These are phyloP conservation scores for Ophiostoma pallidulum DNA, from an alignment of 2,329 filamentous ascomycete species.

Conservation along the genomic window DNA sequence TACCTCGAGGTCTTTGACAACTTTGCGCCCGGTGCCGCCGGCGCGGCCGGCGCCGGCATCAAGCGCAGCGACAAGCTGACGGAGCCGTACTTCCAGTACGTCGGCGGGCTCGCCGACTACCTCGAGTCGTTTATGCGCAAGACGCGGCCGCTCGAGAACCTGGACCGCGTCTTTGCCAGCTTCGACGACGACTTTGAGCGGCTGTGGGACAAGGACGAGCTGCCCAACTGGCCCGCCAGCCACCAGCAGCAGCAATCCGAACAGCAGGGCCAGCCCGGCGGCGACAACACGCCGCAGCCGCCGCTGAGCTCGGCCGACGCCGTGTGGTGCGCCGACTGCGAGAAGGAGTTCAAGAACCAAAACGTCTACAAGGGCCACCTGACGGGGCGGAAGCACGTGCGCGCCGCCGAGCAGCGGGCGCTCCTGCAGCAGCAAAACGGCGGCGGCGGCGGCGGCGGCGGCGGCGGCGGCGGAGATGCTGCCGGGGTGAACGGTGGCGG, in stretches of 20 bases:
- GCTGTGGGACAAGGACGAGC: slow-evolving; percentile 69
- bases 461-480: slow-evolving; percentile 20
- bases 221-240: slow-evolving; percentile 60
- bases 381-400: slow-evolving; percentile 84
- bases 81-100: slow-evolving; percentile 85
- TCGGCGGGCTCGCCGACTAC: slow-evolving; percentile 70
- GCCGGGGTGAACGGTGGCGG: slow-evolving; percentile 22
- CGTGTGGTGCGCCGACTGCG: slow-evolving; percentile 83
- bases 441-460: slow-evolving; percentile 20
- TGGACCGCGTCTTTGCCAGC: slow-evolving; percentile 63
- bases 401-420: slow-evolving; percentile 62
- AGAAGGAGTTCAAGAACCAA: slow-evolving; percentile 90
- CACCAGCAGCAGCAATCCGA: background rate
- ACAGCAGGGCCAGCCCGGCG: background rate
- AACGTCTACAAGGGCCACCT: slow-evolving; percentile 90
- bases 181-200: slow-evolving; percentile 80
- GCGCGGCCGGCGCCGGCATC: slow-evolving; percentile 60
- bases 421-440: slow-evolving; percentile 30
- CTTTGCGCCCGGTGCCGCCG: no score
- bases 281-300: slow-evolving; percentile 9
- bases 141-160: slow-evolving; percentile 75
- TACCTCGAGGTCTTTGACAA: slow-evolving; percentile 87
- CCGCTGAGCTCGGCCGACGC: slow-evolving; percentile 44
- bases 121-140: slow-evolving; percentile 81
- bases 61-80: slow-evolving; percentile 79